Evolutionary conservation across 805 yeast species (phyloP).

Genomic region (Brettanomyces naardenensis): DNA sequence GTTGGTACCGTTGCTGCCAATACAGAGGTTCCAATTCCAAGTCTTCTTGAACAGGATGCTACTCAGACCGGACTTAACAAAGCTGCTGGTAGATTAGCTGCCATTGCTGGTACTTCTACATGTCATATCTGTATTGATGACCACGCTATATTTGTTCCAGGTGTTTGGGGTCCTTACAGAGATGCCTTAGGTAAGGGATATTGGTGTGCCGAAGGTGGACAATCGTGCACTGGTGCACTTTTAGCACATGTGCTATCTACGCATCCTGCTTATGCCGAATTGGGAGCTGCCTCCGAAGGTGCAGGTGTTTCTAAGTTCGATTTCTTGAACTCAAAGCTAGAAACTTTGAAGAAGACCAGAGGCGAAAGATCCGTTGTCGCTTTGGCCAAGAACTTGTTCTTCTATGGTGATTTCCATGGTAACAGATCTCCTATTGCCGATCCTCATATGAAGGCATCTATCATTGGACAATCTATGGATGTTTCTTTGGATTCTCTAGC

Average conservation of each 20-base stretch:
- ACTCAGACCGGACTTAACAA: slow-evolving; percentile 40
- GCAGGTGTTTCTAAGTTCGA: slow-evolving; percentile 74
- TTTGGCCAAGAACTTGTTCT: slow-evolving; percentile 77
- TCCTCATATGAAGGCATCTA: slow-evolving; percentile 83
- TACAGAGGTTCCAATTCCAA: slow-evolving; percentile 50
- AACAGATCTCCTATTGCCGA: slow-evolving; percentile 98
- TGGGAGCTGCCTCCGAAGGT: slow-evolving; percentile 58
- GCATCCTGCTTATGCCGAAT: slow-evolving; percentile 80
- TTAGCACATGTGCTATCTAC: slow-evolving; percentile 80
- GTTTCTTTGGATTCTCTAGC: slow-evolving; percentile 78
- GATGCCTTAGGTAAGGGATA: slow-evolving; percentile 84
- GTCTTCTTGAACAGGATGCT: slow-evolving; percentile 41
- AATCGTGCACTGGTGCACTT: slow-evolving; percentile 92
- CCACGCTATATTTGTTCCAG: slow-evolving; percentile 83
- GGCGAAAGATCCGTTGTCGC: slow-evolving; percentile 67
- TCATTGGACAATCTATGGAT: slow-evolving; percentile 92
- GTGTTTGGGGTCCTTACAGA: slow-evolving; percentile 98
- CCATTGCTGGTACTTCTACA: slow-evolving; percentile 97
- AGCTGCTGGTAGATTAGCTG: slow-evolving; percentile 84
- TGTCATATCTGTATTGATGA: slow-evolving; percentile 87
- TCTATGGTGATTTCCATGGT: slow-evolving; percentile 95
- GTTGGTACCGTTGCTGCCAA: slow-evolving; percentile 95
- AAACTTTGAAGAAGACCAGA: slow-evolving; percentile 48
- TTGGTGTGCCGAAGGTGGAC: slow-evolving; percentile 99
- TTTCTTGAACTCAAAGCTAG: slow-evolving; percentile 68